These are phyloP conservation scores for Dactylis glomerata DNA, from an alignment of 176 grass and related monocot species.

Conservation along the genomic window DNA sequence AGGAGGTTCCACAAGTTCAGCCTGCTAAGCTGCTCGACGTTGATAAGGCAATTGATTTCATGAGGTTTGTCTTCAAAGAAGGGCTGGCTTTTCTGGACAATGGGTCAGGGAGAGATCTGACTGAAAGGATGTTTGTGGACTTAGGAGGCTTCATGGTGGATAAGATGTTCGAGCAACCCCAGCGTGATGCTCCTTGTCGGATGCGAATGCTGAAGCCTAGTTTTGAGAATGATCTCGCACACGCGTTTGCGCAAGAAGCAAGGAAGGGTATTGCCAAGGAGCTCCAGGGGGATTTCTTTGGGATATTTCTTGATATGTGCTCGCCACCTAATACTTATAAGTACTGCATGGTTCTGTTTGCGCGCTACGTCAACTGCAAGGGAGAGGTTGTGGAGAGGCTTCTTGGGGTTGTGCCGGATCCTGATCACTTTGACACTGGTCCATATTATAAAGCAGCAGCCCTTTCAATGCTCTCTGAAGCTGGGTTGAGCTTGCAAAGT, in stretches of 20 bases:
- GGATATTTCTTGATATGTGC: slow-evolving; percentile 11
- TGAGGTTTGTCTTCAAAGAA: slow-evolving; percentile 28
- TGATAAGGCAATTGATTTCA: slow-evolving; percentile 10
- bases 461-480: slow-evolving; percentile 17
- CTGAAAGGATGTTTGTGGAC: slow-evolving; percentile 20
- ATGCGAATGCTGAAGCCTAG: not conserved
- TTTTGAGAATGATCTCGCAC: slow-evolving; percentile 22
- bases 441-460: not conserved
- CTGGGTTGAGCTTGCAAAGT: slow-evolving; percentile 28
- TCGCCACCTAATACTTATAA: not conserved
- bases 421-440: not conserved
- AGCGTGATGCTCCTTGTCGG: not conserved
- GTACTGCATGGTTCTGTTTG: slow-evolving; percentile 15
- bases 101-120: slow-evolving; percentile 27
- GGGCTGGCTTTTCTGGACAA: slow-evolving; percentile 36
- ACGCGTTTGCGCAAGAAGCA: slow-evolving; percentile 8
- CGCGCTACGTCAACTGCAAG: slow-evolving; percentile 19
- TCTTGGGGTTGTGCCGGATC: slow-evolving; percentile 23
- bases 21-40: slow-evolving; percentile 1
- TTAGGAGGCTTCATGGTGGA: not conserved
- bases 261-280: slow-evolving; percentile 29
- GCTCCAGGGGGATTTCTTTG: slow-evolving; percentile 29
- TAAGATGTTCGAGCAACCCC: not conserved
- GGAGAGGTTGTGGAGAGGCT: slow-evolving; percentile 30
- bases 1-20: not conserved